phyloP scores from a whole-genome alignment of 139 green algal species.

The Chlorella sp. region DNA sequence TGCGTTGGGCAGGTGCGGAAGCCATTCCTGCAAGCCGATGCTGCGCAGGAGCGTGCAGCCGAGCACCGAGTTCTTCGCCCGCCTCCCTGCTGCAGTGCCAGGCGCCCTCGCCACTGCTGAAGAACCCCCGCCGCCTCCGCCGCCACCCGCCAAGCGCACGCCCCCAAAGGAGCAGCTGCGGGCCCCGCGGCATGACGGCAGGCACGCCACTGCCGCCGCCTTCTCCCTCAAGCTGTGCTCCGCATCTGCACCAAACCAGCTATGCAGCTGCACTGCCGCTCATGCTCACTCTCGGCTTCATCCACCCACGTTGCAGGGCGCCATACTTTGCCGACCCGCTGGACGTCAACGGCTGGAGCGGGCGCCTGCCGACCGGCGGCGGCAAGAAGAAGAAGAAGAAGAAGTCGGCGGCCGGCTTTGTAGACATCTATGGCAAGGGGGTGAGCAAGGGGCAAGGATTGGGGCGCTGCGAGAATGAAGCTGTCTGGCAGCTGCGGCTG shows the following conservation, averaged over 20 bases:
- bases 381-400: conserved; percentile 38
- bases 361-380: background rate
- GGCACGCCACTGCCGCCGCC: conserved; percentile 6
- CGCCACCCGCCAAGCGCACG: background rate
- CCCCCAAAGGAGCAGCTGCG: background rate
- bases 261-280: background rate
- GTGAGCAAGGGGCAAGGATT: too few relatives aligned
- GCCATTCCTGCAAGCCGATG: background rate
- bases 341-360: background rate
- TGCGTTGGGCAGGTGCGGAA: too few relatives aligned
- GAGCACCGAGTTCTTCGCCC: background rate
- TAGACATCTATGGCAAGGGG: conserved; percentile 20
- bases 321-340: conserved; percentile 18
- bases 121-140: background rate
- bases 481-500: too few relatives aligned
- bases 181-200: background rate
- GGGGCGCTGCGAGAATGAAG: too few relatives aligned
- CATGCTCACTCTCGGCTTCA: too few relatives aligned
- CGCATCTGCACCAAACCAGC: too few relatives aligned
- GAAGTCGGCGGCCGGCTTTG: conserved; percentile 2
- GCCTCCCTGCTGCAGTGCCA: background rate
- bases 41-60: background rate
- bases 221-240: too few relatives aligned
- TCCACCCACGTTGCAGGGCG: too few relatives aligned
- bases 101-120: background rate